These are phyloP conservation scores for Kwoniella sp. DNA, from an alignment of 768 basidiomycete species.

Conservation along the genomic window DNA sequence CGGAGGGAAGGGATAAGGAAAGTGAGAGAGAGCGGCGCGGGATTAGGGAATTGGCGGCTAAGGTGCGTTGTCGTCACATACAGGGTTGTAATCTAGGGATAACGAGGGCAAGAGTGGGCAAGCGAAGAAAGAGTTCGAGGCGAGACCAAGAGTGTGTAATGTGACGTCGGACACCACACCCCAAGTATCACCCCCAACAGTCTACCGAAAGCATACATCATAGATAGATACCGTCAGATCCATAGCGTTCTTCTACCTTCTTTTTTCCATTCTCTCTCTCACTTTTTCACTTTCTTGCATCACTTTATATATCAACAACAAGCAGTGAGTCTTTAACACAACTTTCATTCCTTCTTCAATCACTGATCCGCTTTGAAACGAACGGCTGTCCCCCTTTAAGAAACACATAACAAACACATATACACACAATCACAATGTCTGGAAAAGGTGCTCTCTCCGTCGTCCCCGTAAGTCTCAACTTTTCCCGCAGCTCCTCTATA, in stretches of 20 bases:
- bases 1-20: neutral
- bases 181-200: too few species aligned
- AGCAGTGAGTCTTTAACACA: too few species aligned
- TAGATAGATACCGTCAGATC: neutral
- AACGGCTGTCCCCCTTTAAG: too few species aligned
- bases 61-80: too few species aligned
- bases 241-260: constrained; percentile 1
- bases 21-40: neutral
- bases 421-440: constrained; percentile 46
- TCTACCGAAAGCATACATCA: too few species aligned
- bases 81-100: neutral
- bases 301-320: neutral
- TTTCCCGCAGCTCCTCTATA: too few species aligned
- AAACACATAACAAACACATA: constrained; percentile 12
- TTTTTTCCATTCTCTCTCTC: constrained; percentile 1
- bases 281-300: neutral
- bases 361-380: neutral
- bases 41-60: neutral
- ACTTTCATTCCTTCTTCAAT: constrained; percentile 1
- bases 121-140: neutral
- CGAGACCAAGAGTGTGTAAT: neutral
- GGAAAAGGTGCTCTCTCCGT: constrained; percentile 55
- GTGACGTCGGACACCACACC: neutral
- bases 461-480: constrained; percentile 55
- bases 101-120: neutral